Base-by-base conservation (phyloP, 2,329 filamentous ascomycete species). In the Fusarium pilosicola region DNA sequence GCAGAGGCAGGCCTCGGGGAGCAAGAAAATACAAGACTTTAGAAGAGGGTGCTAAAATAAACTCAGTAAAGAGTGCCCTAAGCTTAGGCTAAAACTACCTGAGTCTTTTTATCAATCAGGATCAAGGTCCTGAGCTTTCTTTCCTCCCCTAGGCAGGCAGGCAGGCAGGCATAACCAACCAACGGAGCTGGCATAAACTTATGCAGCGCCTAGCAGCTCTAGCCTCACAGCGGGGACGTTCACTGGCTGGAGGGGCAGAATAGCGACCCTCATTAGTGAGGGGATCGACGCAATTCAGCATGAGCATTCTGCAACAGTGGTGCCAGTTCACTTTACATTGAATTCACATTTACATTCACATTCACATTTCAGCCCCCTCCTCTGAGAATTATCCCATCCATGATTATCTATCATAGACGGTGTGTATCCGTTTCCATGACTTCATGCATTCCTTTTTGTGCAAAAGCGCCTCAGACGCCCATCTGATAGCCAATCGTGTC, bases 381-480 rank as follows among this genome's bases (percentile, higher is more conserved):
- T 71, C 76, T 65, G 72, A 69, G 56, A 45, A 44, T 44, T 18
- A 60, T 32, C 45, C 14, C n/a, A 39, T n/a, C 51, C 24, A 39
- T 22, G 20, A 22, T n/a, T 10, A 38, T 28, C 34, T 17, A 54
- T 17, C 51, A 54, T n/a, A 65, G 63, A 44, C 44, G 22, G 46
- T 51, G 28, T 66, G 65, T 71, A 60, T 62, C 70, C 68, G 72
- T 72, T 73, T 79, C 71, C 71, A 79, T 80, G 79, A 80, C 79
- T 80, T 82, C 71, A 81, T 82, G 79, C 80, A 81, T 80, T 80
- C 78, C 78, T 73, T 68, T 74, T 73, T 74, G 73, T 74, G 68
- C 68, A 77, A 77, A 78, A 77, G 76, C 77, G 73, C 76, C 67
- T 74, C 73, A 68, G 57, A 71, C 62, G 45, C 54, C 58, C 62